A percentile compares a stretch with the other conserved stretches of the same genome.
Evolutionary conservation across 2,329 filamentous ascomycete genomes (phyloP).

Genomic region (Zymoseptoria crescenta): DNA sequence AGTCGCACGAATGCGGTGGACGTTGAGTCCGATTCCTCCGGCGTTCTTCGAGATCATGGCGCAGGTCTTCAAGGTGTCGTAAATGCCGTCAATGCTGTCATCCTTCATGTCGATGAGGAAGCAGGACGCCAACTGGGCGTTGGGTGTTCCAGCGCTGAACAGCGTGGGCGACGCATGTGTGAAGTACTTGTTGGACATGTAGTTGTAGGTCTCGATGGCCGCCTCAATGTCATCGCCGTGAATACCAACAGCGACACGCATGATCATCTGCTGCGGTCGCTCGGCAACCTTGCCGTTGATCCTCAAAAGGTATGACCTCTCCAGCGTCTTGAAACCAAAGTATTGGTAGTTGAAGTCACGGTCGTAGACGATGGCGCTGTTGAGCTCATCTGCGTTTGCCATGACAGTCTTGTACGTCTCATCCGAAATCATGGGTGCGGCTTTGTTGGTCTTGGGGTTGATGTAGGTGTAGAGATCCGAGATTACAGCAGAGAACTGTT

Average conservation of each 20-base stretch:
- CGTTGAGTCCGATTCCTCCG: slow-evolving; percentile 92
- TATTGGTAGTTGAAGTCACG: slow-evolving; percentile 99
- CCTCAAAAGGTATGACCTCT: slow-evolving; percentile 93
- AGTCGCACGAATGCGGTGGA: slow-evolving; percentile 92
- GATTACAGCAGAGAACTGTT: slow-evolving; percentile 96
- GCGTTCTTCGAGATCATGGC: slow-evolving; percentile 99
- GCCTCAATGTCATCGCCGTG: slow-evolving; percentile 92
- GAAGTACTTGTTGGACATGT: slow-evolving; percentile 98
- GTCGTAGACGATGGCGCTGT: slow-evolving; percentile 98
- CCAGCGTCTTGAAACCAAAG: slow-evolving; percentile 98
- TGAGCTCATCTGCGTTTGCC: slow-evolving; percentile 92
- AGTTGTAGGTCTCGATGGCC: slow-evolving; percentile 94
- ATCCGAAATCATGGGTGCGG: slow-evolving; percentile 90
- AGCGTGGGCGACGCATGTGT: slow-evolving; percentile 96
- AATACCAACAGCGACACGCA: slow-evolving; percentile 96
- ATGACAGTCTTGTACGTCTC: slow-evolving; percentile 87
- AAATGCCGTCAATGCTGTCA: slow-evolving; percentile 98
- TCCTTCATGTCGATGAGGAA: slow-evolving; percentile 99
- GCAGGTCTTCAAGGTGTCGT: slow-evolving; percentile 97
- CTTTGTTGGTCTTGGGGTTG: slow-evolving; percentile 80
- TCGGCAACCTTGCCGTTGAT: slow-evolving; percentile 94
- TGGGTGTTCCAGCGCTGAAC: slow-evolving; percentile 94
- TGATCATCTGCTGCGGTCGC: slow-evolving; percentile 98
- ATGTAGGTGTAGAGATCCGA: slow-evolving; percentile 90
- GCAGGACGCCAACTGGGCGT: slow-evolving; percentile 91